phyloP scores from a whole-genome alignment of 768 basidiomycete species.

The Boletus vermiculosoides region DNA sequence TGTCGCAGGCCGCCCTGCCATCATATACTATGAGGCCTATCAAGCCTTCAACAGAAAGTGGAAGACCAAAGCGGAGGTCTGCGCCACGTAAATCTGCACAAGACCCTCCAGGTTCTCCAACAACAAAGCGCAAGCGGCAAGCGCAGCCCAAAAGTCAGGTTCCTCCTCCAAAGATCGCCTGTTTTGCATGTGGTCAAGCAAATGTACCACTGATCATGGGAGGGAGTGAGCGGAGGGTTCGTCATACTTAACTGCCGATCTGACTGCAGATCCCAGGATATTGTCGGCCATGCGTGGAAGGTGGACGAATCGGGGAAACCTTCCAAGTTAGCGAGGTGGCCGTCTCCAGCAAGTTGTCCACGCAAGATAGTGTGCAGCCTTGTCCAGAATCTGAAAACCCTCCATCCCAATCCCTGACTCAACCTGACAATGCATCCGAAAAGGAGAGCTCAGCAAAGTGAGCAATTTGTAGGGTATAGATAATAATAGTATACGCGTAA shows the following conservation, averaged over 20 bases:
- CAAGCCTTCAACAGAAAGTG: constrained; percentile 47
- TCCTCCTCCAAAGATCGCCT: constrained; percentile 48
- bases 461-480: constrained; percentile 6
- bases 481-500: constrained; percentile 14
- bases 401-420: neutral
- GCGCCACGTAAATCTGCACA: constrained; percentile 32
- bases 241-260: neutral
- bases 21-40: constrained; percentile 56
- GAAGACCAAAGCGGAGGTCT: constrained; percentile 37
- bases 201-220: constrained; percentile 77
- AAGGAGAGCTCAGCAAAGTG: neutral
- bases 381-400: constrained; percentile 1
- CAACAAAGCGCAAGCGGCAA: constrained; percentile 43
- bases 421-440: constrained; percentile 2
- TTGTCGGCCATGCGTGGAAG: constrained; percentile 65
- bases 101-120: constrained; percentile 16
- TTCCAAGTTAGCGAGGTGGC: constrained; percentile 18
- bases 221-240: constrained; percentile 52
- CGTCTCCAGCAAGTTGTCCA: neutral
- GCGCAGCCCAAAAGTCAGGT: constrained; percentile 33
- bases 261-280: constrained; percentile 45
- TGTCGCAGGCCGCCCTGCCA: constrained; percentile 42
- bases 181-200: constrained; percentile 58
- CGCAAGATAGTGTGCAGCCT: constrained; percentile 4
- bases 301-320: constrained; percentile 42